Evolutionary conservation across 371 early-diverging fungal species (phyloP), one percentile per base, ranked within the genome.

Genomic region (Apophysomyces ossiformis): DNA sequence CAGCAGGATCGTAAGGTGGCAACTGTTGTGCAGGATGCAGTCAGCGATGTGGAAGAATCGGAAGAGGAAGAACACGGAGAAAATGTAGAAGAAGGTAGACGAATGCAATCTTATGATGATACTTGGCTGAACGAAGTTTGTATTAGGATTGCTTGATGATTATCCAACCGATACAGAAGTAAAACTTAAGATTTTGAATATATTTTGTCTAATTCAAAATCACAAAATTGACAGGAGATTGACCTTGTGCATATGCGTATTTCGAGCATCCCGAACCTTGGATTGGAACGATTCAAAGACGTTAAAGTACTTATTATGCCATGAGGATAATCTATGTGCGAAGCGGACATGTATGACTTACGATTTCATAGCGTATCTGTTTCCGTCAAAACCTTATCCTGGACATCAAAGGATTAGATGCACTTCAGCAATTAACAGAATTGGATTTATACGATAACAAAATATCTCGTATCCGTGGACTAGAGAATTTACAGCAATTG

Each of bases 371-470:
- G 93, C 77, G 79, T 16, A 75, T 96, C 12, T 91, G 91, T n/a
- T 70, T 95, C 44, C 90, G 99, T 4, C 98, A 97, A 76, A 99
- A 99, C 75, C 85, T 93, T 39, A 85, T 99, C 58, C 73, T 87
- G 13, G 85, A 88, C 67, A 93, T 98, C 64, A 71, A 77, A 37
- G 89, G 90, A 1, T 61, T 97, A 7, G 86, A 89, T 9, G 60
- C 58, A 0, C 78, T 97, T 41, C 71, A 66, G 8, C 93, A 94
- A 56, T 79, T 97, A 41, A 72, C 69, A 12, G 96, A 96, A 60
- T 77, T 97, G 60, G 98, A 97, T 65, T 75, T 97, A n/a, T 97
- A 98, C 71, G 98, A 98, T 75, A 98, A 98, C 85, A 90, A 93
- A 36, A 90, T 98, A 47, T 83, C 86, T 15, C 82, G 84, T 57